These are phyloP conservation scores for Ceratocystis destructans DNA, from an alignment of 2,329 filamentous ascomycete genomes.

Conservation along the genomic window DNA sequence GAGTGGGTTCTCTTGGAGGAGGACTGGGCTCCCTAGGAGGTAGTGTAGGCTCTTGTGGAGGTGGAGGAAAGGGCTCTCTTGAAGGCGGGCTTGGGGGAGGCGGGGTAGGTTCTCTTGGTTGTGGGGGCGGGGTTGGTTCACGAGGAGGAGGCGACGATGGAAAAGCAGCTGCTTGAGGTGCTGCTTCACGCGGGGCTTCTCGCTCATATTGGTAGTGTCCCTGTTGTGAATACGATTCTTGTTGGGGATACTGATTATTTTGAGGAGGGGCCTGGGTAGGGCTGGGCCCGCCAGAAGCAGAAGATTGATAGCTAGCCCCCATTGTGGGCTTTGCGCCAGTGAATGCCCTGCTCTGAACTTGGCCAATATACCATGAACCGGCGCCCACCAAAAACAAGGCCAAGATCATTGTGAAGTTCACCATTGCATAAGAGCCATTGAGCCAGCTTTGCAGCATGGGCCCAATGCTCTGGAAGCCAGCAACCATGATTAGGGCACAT, in stretches of 20 bases:
- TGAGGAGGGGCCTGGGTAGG: constrained; percentile 25
- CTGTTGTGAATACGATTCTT: constrained; percentile 26
- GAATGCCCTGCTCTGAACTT: constrained; percentile 27
- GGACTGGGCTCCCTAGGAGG: constrained; percentile 28
- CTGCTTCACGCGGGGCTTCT: not conserved
- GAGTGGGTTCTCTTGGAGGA: constrained; percentile 22
- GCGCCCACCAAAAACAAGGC: constrained; percentile 61
- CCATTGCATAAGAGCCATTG: constrained; percentile 53
- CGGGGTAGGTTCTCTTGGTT: constrained; percentile 18
- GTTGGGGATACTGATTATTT: constrained; percentile 22
- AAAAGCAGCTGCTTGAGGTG: constrained; percentile 5
- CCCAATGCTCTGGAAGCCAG: constrained; percentile 57
- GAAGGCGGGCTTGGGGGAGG: not conserved
- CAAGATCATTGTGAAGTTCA: constrained; percentile 58
- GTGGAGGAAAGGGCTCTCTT: constrained; percentile 20
- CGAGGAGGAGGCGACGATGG: constrained; percentile 21
- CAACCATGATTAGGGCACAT: constrained; percentile 57
- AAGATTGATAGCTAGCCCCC: constrained; percentile 15
- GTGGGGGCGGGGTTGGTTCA: constrained; percentile 11
- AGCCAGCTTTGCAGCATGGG: constrained; percentile 66
- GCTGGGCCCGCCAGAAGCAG: constrained; percentile 21
- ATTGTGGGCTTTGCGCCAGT: constrained; percentile 15
- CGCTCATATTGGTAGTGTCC: constrained; percentile 24
- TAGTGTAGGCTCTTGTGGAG: constrained; percentile 24
- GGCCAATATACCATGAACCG: constrained; percentile 54